Evolutionary conservation across 2,329 filamentous ascomycete genomes (phyloP).

Genomic region (Aspergillus ustus): DNA sequence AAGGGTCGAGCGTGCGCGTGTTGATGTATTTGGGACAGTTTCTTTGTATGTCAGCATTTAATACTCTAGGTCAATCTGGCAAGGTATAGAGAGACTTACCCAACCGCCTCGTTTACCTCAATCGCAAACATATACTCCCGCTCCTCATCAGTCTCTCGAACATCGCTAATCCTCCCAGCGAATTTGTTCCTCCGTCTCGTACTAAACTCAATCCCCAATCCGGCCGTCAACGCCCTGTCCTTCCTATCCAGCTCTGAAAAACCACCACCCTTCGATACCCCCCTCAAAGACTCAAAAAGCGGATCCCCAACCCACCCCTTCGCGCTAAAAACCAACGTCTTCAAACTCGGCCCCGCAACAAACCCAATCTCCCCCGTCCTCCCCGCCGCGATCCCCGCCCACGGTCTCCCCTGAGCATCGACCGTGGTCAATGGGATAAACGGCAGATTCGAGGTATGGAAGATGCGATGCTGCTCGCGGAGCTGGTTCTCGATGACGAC

Average conservation of each 20-base stretch:
- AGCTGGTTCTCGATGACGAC: not conserved
- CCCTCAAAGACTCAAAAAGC: not conserved
- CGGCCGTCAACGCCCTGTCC: not conserved
- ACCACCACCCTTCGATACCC: not conserved
- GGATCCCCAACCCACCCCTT: not conserved
- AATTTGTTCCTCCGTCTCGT: constrained; percentile 7
- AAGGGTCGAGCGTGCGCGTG: not conserved
- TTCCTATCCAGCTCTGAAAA: not conserved
- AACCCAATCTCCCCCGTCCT: not conserved
- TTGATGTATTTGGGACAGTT: constrained; percentile 16
- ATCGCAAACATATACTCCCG: not conserved
- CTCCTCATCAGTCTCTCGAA: not conserved
- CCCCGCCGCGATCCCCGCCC: constrained; percentile 7
- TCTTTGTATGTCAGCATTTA: not conserved
- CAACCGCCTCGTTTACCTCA: constrained; percentile 2
- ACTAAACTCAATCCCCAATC: constrained; percentile 5
- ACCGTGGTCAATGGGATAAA: not conserved
- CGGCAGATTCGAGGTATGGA: constrained; percentile 5
- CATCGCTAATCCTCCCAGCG: not conserved
- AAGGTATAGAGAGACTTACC: not conserved
- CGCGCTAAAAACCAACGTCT: not conserved
- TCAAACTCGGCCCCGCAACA: not conserved
- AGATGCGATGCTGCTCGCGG: constrained; percentile 11
- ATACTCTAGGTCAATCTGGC: not conserved
- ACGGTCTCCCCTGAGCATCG: constrained; percentile 1